Conservation (phyloP, 768 basidiomycete genomes). For the Collybia mongolica region DNA sequence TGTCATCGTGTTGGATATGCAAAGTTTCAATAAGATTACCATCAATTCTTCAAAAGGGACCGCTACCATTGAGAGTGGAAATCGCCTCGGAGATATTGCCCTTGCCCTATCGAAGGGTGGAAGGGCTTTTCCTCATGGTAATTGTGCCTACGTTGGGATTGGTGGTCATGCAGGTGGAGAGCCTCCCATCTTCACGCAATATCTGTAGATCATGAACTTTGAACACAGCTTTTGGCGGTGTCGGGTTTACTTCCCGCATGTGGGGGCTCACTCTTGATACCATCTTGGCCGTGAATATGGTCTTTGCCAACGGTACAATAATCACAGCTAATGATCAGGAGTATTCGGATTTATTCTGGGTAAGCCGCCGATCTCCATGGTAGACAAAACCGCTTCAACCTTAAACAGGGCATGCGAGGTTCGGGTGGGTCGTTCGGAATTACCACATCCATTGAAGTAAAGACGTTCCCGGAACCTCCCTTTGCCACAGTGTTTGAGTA, state of each 20-base stretch:
- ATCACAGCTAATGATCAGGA: conserved; percentile 32
- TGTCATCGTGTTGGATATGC: conserved; percentile 42
- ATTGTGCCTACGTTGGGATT: conserved; percentile 47
- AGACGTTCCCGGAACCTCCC: conserved; percentile 17
- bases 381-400: conserved; percentile 12
- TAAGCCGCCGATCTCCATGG: conserved; percentile 17
- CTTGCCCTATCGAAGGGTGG: conserved; percentile 32
- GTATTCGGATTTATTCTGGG: conserved; percentile 53
- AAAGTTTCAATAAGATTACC: conserved; percentile 35
- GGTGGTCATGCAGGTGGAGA: conserved; percentile 42
- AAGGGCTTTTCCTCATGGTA: conserved; percentile 48
- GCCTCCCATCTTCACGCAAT: no score
- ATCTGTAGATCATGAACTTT: no score
- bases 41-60: conserved; percentile 30
- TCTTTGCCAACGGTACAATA: conserved; percentile 47
- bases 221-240: conserved; percentile 40
- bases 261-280: conserved; percentile 54
- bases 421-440: conserved; percentile 21
- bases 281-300: conserved; percentile 37
- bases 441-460: conserved; percentile 15
- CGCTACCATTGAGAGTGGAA: conserved; percentile 39
- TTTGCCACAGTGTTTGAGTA: conserved; percentile 24
- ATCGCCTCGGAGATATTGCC: conserved; percentile 44
- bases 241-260: conserved; percentile 44
- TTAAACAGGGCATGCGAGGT: conserved; percentile 19